Conservation (phyloP, 1,284 basidiomycete species). For the Leccinum variabile region DNA sequence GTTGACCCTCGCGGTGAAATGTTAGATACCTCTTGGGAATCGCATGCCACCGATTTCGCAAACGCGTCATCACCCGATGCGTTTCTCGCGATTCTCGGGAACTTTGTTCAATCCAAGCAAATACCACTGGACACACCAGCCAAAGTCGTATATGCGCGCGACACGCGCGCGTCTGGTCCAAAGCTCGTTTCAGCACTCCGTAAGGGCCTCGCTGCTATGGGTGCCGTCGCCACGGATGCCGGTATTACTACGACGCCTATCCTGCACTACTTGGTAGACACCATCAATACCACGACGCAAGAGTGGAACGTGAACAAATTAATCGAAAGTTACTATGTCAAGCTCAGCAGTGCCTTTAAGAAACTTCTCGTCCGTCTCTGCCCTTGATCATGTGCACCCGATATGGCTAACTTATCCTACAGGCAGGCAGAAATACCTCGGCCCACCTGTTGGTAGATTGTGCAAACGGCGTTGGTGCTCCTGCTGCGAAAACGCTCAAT, state of each 20-base stretch:
- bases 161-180: slow-evolving; percentile 91
- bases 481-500: slow-evolving; percentile 61
- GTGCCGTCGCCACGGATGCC: slow-evolving; percentile 63
- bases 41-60: slow-evolving; percentile 84
- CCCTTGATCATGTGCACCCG: slow-evolving; percentile 3
- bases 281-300: slow-evolving; percentile 81
- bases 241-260: slow-evolving; percentile 94
- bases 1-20: slow-evolving; percentile 99
- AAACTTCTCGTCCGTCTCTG: slow-evolving; percentile 73
- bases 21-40: slow-evolving; percentile 96
- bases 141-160: slow-evolving; percentile 86
- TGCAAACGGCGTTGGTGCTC: slow-evolving; percentile 94
- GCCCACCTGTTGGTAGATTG: slow-evolving; percentile 85
- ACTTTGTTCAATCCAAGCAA: slow-evolving; percentile 64
- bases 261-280: slow-evolving; percentile 92
- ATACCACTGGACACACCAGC: slow-evolving; percentile 83
- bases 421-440: slow-evolving; percentile 63
- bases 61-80: slow-evolving; percentile 79
- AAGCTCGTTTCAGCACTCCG: slow-evolving; percentile 80
- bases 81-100: slow-evolving; percentile 67
- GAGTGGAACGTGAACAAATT: slow-evolving; percentile 84
- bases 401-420: slow-evolving; percentile 12
- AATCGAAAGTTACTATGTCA: slow-evolving; percentile 85
- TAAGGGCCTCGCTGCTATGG: slow-evolving; percentile 78
- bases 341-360: slow-evolving; percentile 85